A percentile compares a stretch with the other conserved stretches of the same genome.
Conservation (phyloP, 2,329 filamentous ascomycete genomes). For the Corynespora cassiicola region DNA sequence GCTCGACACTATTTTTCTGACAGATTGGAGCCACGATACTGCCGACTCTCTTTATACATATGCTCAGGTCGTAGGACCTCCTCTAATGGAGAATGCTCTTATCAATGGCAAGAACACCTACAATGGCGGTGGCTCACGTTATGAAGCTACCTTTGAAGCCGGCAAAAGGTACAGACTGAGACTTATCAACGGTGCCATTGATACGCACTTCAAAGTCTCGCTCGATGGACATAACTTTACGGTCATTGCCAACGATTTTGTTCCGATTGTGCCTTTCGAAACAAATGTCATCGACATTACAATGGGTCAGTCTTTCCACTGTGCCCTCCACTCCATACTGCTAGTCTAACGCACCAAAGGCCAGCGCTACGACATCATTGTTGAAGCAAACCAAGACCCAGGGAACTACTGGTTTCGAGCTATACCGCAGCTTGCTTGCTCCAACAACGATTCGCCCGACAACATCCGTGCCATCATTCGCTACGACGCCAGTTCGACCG, state of each 20-base stretch:
- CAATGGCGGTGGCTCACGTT: constrained; percentile 25
- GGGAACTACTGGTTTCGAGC: constrained; percentile 33
- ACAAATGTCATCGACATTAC: constrained; percentile 35
- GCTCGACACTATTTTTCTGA: constrained; percentile 38
- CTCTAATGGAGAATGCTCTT: constrained; percentile 20
- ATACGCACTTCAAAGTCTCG: constrained; percentile 45
- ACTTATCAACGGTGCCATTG: constrained; percentile 46
- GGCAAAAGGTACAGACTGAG: constrained; percentile 46
- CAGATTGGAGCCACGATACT: constrained; percentile 37
- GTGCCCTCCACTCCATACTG: background rate
- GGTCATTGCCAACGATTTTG: constrained; percentile 47
- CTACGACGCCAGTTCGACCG: constrained; percentile 37
- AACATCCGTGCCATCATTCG: constrained; percentile 45
- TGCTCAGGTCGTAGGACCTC: constrained; percentile 24
- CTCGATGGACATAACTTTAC: constrained; percentile 46
- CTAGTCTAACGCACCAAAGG: constrained; percentile 11
- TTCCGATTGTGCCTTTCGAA: constrained; percentile 46
- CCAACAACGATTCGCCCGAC: constrained; percentile 22
- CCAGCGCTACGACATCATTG: constrained; percentile 37
- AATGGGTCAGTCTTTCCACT: constrained; percentile 16
- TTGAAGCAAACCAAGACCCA: constrained; percentile 26
- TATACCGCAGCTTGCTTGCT: constrained; percentile 23
- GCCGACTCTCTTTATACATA: constrained; percentile 23
- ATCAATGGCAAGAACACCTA: constrained; percentile 29
- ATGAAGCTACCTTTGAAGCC: constrained; percentile 24